Percentiles rank a stretch among this genome's conserved stretches.
phyloP scores from a whole-genome alignment of 2,329 filamentous ascomycete species.

The Elsinoe fawcettii region DNA sequence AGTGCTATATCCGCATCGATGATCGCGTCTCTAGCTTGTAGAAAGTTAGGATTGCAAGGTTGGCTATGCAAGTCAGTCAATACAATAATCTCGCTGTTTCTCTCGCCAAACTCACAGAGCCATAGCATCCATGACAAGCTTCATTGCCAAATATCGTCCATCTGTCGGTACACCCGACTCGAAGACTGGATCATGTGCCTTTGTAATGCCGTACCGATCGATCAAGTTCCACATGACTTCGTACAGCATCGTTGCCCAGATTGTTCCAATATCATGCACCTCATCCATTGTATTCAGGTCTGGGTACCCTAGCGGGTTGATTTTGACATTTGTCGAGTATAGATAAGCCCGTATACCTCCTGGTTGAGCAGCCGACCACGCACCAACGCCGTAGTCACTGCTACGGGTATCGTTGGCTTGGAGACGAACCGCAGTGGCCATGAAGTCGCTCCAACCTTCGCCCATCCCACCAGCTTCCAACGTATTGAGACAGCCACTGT shows the following conservation, averaged over 20 bases:
- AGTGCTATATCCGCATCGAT: conserved; percentile 47
- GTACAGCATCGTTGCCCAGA: conserved; percentile 48
- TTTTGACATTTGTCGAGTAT: conserved; percentile 45
- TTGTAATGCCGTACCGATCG: conserved; percentile 48
- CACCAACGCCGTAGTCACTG: conserved; percentile 33
- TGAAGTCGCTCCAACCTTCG: conserved; percentile 52
- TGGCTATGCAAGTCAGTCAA: conserved; percentile 28
- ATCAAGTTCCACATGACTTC: conserved; percentile 53
- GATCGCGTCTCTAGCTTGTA: conserved; percentile 48
- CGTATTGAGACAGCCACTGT: conserved; percentile 42
- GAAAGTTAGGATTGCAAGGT: conserved; percentile 49
- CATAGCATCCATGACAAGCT: conserved; percentile 47
- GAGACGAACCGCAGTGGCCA: conserved; percentile 44
- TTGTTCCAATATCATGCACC: conserved; percentile 45
- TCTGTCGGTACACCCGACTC: conserved; percentile 44
- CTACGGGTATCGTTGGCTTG: conserved; percentile 40
- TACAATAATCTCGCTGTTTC: background rate
- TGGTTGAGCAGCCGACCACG: conserved; percentile 40
- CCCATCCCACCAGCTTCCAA: conserved; percentile 51
- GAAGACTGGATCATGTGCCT: conserved; percentile 37
- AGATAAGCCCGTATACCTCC: conserved; percentile 45
- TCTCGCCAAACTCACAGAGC: conserved; percentile 30
- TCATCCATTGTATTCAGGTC: conserved; percentile 26
- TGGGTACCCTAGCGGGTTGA: conserved; percentile 47
- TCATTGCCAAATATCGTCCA: conserved; percentile 46